Evolutionary conservation across 2,329 filamentous ascomycete species (phyloP), one percentile per base, ranked within the genome.

Genomic region (Aurifilum marmelostoma): DNA sequence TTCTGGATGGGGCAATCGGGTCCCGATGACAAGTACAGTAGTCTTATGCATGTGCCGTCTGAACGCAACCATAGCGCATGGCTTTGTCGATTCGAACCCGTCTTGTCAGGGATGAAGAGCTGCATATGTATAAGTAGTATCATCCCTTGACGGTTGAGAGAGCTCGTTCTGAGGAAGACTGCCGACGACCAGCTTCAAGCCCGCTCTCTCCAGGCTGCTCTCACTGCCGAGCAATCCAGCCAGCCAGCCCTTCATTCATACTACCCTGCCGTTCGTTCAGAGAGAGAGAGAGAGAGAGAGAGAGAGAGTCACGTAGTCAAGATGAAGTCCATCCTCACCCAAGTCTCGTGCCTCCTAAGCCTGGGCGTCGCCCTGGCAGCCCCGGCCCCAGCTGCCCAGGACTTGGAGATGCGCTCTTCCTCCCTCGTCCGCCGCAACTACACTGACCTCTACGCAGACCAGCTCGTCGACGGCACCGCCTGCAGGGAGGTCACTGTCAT

Each of bases 401-500:
- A 37, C 24, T 32, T 41, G n/a, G 63, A 34, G 14, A 37, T 18
- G 14, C 56, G 56, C 12, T 50, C 56, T n/a, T 43, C 39, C n/a
- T 50, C 56, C 41, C 65, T 54, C n/a, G 58, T 50, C 21, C 65
- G 56, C 58, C 65, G 65, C 58, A 62, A 67, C 41, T 67, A 67
- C 32, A 67, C 65, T 2, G 32, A 39, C 8, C 7, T 54, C 5
- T 67, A 67, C 21, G 47, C 69, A 41, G 65, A 69, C 54, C 61
- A 71, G 67, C 67, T 71, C 6, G 58, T 50, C 11, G 69, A 71
- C 41, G 69, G 69, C 29, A 71, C 69, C 5, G 43, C 64, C n/a
- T 71, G 69, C 65, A 56, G 69, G 24, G 64, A 39, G n/a, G 69
- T 71, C 27, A 71, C 69, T 1, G 56, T 71, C 37, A 69, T 71